Evolutionary conservation across 169 alveolate genomes (phyloP).

Genomic region (Eimeria praecox): DNA sequence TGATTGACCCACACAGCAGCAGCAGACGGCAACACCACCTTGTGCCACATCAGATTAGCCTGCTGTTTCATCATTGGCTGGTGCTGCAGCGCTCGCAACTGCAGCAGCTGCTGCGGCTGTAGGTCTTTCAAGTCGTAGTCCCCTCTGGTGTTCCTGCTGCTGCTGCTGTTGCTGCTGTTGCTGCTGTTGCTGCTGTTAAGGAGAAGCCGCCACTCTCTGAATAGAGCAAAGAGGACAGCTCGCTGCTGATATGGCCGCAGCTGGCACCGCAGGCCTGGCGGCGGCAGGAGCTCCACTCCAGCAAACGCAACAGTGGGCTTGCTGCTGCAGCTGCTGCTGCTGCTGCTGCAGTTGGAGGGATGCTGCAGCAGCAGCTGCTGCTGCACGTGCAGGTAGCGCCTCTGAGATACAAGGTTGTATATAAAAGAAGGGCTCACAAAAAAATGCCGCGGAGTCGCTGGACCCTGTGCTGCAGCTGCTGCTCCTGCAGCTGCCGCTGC

Average conservation of each 20-base stretch:
- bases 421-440: slow-evolving; percentile 5
- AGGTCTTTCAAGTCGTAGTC: background rate
- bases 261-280: slow-evolving; percentile 62
- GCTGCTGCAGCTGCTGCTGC: background rate
- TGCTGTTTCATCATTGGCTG: slow-evolving; percentile 46
- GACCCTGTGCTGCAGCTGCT: background rate
- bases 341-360: background rate
- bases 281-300: slow-evolving; percentile 15
- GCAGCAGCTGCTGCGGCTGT: slow-evolving; percentile 50
- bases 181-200: slow-evolving; percentile 13
- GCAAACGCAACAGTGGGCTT: background rate
- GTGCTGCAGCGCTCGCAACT: background rate
- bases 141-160: background rate
- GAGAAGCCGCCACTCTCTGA: slow-evolving; percentile 72
- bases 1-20: slow-evolving; percentile 57
- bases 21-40: slow-evolving; percentile 44
- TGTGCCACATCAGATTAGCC: slow-evolving; percentile 31
- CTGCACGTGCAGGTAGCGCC: slow-evolving; percentile 29
- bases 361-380: slow-evolving; percentile 17
- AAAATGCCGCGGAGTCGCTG: slow-evolving; percentile 26
- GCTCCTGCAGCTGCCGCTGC: slow-evolving; percentile 36
- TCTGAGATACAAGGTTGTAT: background rate
- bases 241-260: slow-evolving; percentile 83
- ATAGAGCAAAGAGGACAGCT: slow-evolving; percentile 79
- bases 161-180: background rate